These are phyloP conservation scores for Globisporangium iwayamae DNA, from an alignment of 352 stramenopile genomes.

Conservation along the genomic window DNA sequence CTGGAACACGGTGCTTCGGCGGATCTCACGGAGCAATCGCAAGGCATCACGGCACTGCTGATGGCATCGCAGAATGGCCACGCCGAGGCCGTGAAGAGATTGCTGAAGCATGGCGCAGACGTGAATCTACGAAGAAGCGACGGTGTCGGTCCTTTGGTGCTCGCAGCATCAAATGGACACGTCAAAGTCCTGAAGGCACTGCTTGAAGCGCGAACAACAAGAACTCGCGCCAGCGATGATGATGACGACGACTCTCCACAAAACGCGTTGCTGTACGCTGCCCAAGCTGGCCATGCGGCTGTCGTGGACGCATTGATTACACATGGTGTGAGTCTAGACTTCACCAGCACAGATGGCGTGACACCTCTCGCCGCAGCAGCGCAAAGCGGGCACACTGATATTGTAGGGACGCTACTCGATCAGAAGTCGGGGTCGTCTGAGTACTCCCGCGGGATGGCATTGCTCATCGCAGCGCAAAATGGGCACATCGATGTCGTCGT, in stretches of 20 bases:
- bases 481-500: constrained; percentile 5
- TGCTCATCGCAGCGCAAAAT: constrained; percentile 4
- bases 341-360: not conserved
- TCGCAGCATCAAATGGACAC: constrained; percentile 11
- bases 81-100: not conserved
- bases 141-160: constrained; percentile 3
- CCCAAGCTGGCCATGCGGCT: constrained; percentile 3
- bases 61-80: constrained; percentile 15
- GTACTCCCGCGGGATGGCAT: constrained; percentile 2
- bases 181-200: constrained; percentile 1
- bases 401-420: constrained; percentile 2
- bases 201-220: not conserved
- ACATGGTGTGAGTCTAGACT: not conserved
- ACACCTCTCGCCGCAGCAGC: constrained; percentile 5
- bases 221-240: not conserved
- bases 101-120: constrained; percentile 7
- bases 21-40: not conserved
- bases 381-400: constrained; percentile 1
- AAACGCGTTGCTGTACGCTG: constrained; percentile 9
- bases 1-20: not conserved
- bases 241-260: not conserved
- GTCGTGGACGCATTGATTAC: constrained; percentile 4
- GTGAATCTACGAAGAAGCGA: constrained; percentile 4
- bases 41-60: constrained; percentile 9
- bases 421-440: not conserved